These are phyloP conservation scores for Pascua sp. DNA, from an alignment of 1,284 basidiomycete genomes.

Conservation along the genomic window DNA sequence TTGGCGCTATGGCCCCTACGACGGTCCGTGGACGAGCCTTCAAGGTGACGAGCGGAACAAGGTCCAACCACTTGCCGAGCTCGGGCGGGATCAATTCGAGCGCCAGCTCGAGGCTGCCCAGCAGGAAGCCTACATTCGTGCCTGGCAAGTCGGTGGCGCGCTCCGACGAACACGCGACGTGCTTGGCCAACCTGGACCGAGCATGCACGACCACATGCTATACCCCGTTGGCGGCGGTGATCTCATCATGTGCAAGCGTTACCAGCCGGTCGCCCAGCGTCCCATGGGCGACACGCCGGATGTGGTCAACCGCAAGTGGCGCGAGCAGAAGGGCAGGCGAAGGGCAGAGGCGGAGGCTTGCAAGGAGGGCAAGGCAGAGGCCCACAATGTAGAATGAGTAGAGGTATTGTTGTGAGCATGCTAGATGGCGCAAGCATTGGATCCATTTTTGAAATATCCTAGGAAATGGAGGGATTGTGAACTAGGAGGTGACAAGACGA, in stretches of 20 bases:
- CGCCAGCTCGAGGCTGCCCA: conserved; percentile 30
- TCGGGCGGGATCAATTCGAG: conserved; percentile 34
- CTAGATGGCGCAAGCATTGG: too few species aligned
- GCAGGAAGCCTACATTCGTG: conserved; percentile 52
- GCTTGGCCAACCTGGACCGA: background rate
- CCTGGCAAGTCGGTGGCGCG: conserved; percentile 58
- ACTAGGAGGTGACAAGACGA: too few species aligned
- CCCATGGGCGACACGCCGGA: conserved; percentile 67
- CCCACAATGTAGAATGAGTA: too few species aligned
- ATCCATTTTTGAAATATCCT: too few species aligned
- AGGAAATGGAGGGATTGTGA: too few species aligned
- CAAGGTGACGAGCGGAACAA: conserved; percentile 15
- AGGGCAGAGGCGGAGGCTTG: conserved; percentile 6
- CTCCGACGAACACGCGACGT: conserved; percentile 24
- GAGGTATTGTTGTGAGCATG: too few species aligned
- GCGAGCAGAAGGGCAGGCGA: conserved; percentile 40
- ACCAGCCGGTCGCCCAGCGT: conserved; percentile 63
- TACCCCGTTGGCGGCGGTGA: conserved; percentile 64
- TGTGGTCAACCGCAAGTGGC: conserved; percentile 72
- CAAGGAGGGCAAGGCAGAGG: too few species aligned
- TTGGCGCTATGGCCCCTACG: conserved; percentile 67
- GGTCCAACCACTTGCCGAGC: conserved; percentile 21
- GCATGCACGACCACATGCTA: background rate
- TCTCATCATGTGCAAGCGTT: conserved; percentile 60
- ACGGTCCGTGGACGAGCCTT: conserved; percentile 32